phyloP scores from a whole-genome alignment of 1,139 yeast genomes.

The Kluyveromyces sp. region DNA sequence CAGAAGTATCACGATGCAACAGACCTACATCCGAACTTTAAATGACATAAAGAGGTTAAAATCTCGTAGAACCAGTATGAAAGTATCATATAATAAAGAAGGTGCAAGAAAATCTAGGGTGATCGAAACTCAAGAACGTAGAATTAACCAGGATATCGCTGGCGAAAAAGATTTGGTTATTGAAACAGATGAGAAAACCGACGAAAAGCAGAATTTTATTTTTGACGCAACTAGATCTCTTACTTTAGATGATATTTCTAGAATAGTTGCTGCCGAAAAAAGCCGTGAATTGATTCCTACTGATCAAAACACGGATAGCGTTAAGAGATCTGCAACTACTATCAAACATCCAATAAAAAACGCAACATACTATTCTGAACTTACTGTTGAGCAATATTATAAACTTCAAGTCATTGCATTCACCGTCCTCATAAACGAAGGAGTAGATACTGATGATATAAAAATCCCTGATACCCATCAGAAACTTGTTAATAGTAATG shows the following conservation, averaged over 20 bases:
- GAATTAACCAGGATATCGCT: conserved; percentile 9
- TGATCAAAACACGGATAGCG: neutral
- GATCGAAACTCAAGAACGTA: conserved; percentile 37
- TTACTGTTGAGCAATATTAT: conserved; percentile 43
- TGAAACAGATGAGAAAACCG: conserved; percentile 39
- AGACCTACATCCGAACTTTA: conserved; percentile 58
- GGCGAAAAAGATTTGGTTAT: conserved; percentile 17
- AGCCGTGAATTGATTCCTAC: conserved; percentile 62
- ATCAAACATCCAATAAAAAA: conserved; percentile 16
- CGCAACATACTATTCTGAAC: conserved; percentile 62
- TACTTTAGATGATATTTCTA: conserved; percentile 90
- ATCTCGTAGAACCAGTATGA: conserved; percentile 65
- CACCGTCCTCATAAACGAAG: conserved; percentile 16
- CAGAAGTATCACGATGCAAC: conserved; percentile 29
- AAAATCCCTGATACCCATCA: conserved; percentile 13
- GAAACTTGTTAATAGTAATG: conserved; percentile 14
- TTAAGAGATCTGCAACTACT: neutral
- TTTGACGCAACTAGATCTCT: conserved; percentile 76
- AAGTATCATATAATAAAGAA: conserved; percentile 49
- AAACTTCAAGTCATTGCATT: conserved; percentile 57
- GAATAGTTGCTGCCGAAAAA: conserved; percentile 95
- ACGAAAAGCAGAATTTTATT: conserved; percentile 22
- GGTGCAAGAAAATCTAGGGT: conserved; percentile 51
- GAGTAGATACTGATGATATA: conserved; percentile 8
- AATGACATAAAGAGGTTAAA: conserved; percentile 73